Base-by-base conservation (phyloP, 345 rosid genomes). In the Theobroma cacao region DNA sequence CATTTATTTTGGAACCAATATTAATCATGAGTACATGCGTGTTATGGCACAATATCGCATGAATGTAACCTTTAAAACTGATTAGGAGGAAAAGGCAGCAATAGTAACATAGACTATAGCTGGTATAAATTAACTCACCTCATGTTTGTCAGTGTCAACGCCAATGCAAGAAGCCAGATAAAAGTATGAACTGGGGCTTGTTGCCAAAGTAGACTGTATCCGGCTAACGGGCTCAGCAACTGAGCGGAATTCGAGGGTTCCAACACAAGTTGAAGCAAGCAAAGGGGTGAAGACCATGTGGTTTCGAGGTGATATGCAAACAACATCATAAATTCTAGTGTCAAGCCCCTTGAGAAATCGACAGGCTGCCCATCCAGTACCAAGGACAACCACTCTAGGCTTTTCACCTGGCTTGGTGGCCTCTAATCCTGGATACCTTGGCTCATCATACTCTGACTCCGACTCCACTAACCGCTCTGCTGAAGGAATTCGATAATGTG, bases 191-290 rank as follows among this genome's bases (percentile, higher is more conserved):
- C 87, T 86, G 7, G 98, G 95, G 65, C 83, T 86, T 48, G 90
- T 48, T 7, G 97, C 86, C 82, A 96, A 84, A 20, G 98, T 88
- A 48, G 95, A 81, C 78, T 96, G 99, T 58, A 96, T 94, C 82
- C 84, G 89, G 63, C 85, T 86, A 58, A 96, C 91, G 28, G 98
- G 98, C 69, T 96, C 99, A 18, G 92, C 95, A 22, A 94, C 97
- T 0, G 97, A 92, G 60, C 98, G 89, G 74, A 96, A 96, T 80
- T 94, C 99, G 31, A 94, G 90, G 22, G 99, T 96, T 41, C 94
- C 90, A 53, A 91, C 91, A 79, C 91, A 89, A 59, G 95, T 91
- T 36, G 95, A 90, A 78, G 95, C 93, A 40, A 91, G 95, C 81
- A 91, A 80, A 80, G 93, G 93, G 38, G 94, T 92, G 82, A 90